phyloP scores from a whole-genome alignment of 1,139 yeast species.

The Hemisphaericaspora xylanilytica region DNA sequence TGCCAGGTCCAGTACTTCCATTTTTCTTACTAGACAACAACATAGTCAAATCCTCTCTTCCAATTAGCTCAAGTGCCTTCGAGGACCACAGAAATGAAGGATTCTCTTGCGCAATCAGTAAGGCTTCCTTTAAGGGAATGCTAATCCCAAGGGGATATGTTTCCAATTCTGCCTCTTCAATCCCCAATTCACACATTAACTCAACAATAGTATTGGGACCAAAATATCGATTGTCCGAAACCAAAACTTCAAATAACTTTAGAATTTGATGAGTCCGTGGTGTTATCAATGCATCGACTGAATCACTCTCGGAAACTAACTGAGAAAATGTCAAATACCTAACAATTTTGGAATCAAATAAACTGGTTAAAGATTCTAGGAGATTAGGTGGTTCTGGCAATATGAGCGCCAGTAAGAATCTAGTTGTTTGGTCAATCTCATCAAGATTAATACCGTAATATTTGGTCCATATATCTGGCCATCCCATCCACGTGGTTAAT shows the following conservation, averaged over 20 bases:
- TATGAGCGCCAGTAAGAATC: constrained; percentile 44
- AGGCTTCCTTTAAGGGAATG: constrained; percentile 61
- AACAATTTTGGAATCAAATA: constrained; percentile 43
- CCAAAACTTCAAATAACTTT: constrained; percentile 60
- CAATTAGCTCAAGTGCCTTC: constrained; percentile 57
- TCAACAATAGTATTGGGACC: constrained; percentile 55
- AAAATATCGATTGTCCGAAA: constrained; percentile 44
- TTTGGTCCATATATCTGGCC: constrained; percentile 67
- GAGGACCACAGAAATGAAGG: constrained; percentile 51
- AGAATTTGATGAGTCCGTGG: constrained; percentile 63
- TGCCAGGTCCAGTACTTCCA: neutral
- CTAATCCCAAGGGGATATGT: constrained; percentile 73
- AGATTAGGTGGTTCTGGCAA: constrained; percentile 55
- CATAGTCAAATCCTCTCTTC: constrained; percentile 61
- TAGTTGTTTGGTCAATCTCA: constrained; percentile 23
- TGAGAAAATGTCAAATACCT: constrained; percentile 69
- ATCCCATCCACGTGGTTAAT: constrained; percentile 65
- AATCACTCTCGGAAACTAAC: constrained; percentile 61
- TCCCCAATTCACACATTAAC: constrained; percentile 54
- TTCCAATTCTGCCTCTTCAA: constrained; percentile 54
- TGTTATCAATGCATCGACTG: constrained; percentile 57
- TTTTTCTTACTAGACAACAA: constrained; percentile 13
- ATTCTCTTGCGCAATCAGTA: constrained; percentile 55
- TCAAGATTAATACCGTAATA: constrained; percentile 46
- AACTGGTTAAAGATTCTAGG: constrained; percentile 51